Evolutionary conservation across 176 grass and related monocot genomes (phyloP).

Genomic region (Oryza coarctata): DNA sequence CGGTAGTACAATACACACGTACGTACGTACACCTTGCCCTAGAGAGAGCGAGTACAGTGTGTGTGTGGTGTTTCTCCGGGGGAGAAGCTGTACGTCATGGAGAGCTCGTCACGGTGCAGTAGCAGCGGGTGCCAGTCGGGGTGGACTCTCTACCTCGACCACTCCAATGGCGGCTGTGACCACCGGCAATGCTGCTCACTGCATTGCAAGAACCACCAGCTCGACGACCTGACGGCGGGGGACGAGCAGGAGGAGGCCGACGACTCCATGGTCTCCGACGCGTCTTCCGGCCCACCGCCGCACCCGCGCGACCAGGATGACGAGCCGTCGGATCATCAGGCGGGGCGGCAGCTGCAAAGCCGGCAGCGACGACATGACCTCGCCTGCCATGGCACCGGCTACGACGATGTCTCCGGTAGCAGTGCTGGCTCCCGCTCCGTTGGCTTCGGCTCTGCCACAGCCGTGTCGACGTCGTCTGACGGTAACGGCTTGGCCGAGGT

Average conservation of each 20-base stretch:
- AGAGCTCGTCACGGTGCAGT: constrained; percentile 45
- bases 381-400: not conserved
- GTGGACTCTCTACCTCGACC: constrained; percentile 85
- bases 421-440: not conserved
- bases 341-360: not conserved
- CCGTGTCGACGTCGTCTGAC: not conserved
- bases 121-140: constrained; percentile 91
- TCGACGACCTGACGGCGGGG: not conserved
- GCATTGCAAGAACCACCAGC: not conserved
- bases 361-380: too few relatives aligned
- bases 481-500: not conserved
- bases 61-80: not conserved
- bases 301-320: not conserved
- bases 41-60: not conserved
- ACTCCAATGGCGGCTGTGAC: constrained; percentile 5
- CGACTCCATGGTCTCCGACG: constrained; percentile 88
- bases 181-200: not conserved
- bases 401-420: not conserved
- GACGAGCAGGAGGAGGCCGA: not conserved
- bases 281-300: constrained; percentile 69
- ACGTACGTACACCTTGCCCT: not conserved
- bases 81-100: too few relatives aligned
- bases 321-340: not conserved
- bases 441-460: not conserved
- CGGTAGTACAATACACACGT: not conserved